These are phyloP conservation scores for Teunomyces cretensis DNA, from an alignment of 805 yeast genomes.

Conservation along the genomic window DNA sequence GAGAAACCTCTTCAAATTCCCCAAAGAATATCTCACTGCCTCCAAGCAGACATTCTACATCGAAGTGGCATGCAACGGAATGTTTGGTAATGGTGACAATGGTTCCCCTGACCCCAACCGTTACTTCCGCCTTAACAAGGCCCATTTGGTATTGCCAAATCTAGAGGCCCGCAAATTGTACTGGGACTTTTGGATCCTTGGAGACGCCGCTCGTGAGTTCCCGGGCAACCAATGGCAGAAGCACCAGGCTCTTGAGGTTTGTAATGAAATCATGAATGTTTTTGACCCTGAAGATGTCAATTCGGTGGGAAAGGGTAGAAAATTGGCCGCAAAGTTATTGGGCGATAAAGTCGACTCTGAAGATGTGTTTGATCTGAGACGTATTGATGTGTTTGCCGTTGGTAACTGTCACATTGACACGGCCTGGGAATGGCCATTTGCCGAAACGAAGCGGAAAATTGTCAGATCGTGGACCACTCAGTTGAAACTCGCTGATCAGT, in stretches of 20 bases:
- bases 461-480: slow-evolving; percentile 97
- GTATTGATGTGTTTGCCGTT: slow-evolving; percentile 70
- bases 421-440: slow-evolving; percentile 99
- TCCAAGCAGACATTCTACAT: slow-evolving; percentile 66
- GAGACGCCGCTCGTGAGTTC: slow-evolving; percentile 90
- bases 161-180: slow-evolving; percentile 72
- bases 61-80: slow-evolving; percentile 92
- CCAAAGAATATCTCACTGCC: slow-evolving; percentile 48
- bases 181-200: slow-evolving; percentile 82
- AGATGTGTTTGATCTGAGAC: slow-evolving; percentile 50
- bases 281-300: slow-evolving; percentile 71
- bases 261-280: slow-evolving; percentile 77
- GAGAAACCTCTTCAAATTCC: slow-evolving; percentile 66
- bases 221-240: slow-evolving; percentile 77
- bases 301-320: slow-evolving; percentile 62
- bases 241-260: slow-evolving; percentile 75
- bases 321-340: slow-evolving; percentile 59
- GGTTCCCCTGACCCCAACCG: slow-evolving; percentile 76
- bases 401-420: slow-evolving; percentile 98
- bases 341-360: slow-evolving; percentile 67
- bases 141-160: slow-evolving; percentile 82
- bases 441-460: slow-evolving; percentile 88
- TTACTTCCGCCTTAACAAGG: slow-evolving; percentile 62
- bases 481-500: slow-evolving; percentile 74
- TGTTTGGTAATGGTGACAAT: slow-evolving; percentile 71